Conservation (phyloP, 768 basidiomycete species). For the Saitozyma podzolica region DNA sequence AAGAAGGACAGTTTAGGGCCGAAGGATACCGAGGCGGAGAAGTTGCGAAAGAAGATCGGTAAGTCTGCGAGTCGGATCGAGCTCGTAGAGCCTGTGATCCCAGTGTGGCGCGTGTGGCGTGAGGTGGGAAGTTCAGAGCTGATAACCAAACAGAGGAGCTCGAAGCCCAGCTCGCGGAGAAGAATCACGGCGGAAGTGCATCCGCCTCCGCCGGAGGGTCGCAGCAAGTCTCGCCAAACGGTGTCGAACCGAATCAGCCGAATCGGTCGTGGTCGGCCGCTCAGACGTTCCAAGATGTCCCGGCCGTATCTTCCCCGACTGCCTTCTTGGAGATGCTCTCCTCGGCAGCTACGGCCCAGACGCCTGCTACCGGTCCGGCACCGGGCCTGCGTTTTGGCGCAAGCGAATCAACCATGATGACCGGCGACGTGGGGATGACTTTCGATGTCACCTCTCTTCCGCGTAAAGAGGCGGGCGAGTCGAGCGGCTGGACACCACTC, state of each 20-base stretch:
- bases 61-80: conserved; percentile 8
- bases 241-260: conserved; percentile 3
- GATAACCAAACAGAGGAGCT: conserved; percentile 29
- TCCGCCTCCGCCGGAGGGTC: conserved; percentile 1
- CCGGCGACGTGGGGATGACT: conserved; percentile 7
- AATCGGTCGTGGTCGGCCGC: conserved; percentile 9
- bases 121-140: not conserved
- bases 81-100: not conserved
- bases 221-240: not conserved
- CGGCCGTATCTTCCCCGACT: conserved; percentile 34
- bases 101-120: no score
- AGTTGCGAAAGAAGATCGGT: conserved; percentile 38
- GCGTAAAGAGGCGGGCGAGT: not conserved
- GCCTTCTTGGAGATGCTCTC: conserved; percentile 47
- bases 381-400: conserved; percentile 21
- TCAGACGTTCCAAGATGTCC: conserved; percentile 3
- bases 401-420: conserved; percentile 26
- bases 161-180: conserved; percentile 28
- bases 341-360: conserved; percentile 33
- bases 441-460: not conserved
- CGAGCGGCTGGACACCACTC: conserved; percentile 18
- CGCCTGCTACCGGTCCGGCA: conserved; percentile 1
- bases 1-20: conserved; percentile 22
- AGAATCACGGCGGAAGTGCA: not conserved
- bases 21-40: conserved; percentile 27